phyloP scores from a whole-genome alignment of 2,329 filamentous ascomycete genomes.

The Penicillium aurantiogriseum region DNA sequence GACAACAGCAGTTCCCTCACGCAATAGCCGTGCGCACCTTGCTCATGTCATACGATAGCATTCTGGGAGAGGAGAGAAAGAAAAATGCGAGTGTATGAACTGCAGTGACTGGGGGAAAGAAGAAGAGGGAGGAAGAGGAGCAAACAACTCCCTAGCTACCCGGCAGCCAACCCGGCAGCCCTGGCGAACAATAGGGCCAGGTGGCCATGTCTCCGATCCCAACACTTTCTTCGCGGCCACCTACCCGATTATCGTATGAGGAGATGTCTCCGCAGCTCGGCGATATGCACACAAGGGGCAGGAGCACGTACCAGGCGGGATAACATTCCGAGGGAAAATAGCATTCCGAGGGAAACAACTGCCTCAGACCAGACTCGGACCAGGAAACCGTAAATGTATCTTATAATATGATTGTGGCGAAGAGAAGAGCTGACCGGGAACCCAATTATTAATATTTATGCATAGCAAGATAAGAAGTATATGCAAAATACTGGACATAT shows the following conservation, averaged over 20 bases:
- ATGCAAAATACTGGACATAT: slow-evolving; percentile 1
- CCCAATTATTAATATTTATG: slow-evolving; percentile 7
- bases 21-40: not conserved
- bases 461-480: slow-evolving; percentile 5
- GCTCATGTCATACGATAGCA: not conserved
- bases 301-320: slow-evolving; percentile 1
- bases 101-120: not conserved
- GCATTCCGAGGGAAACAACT: not conserved
- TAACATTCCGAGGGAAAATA: not conserved
- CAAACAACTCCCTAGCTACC: not conserved
- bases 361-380: not conserved
- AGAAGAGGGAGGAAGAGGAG: not conserved
- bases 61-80: not conserved
- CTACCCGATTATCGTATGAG: not conserved
- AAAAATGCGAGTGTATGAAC: not conserved
- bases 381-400: not conserved
- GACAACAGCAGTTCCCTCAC: not conserved
- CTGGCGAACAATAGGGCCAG: not conserved
- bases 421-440: not conserved
- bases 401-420: not conserved
- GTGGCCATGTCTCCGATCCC: not conserved
- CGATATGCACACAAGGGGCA: not conserved
- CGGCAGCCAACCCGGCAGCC: not conserved
- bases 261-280: not conserved
- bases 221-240: not conserved